phyloP scores from a whole-genome alignment of 768 basidiomycete species.

The Mycena filopes region DNA sequence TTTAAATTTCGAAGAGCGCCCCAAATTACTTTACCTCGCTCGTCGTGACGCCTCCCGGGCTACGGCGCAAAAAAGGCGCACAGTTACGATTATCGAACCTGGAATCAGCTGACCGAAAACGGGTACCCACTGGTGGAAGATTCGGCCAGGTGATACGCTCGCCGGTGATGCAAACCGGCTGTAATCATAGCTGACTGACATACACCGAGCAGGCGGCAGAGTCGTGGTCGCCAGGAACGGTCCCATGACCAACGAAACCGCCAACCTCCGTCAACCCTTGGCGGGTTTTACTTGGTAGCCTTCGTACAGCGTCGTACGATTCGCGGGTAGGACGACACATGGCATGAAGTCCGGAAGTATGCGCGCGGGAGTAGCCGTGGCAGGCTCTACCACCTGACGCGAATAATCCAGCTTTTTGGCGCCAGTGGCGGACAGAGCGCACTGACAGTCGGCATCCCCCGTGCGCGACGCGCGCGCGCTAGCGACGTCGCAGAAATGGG shows the following conservation, averaged over 20 bases:
- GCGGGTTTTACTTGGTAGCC: neutral
- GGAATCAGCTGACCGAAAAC: constrained; percentile 19
- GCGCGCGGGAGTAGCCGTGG: constrained; percentile 16
- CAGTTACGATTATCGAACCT: neutral
- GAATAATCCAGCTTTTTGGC: neutral
- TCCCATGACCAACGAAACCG: constrained; percentile 9
- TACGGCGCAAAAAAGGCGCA: neutral
- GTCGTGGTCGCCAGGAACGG: constrained; percentile 1
- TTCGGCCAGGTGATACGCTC: neutral
- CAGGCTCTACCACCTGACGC: constrained; percentile 15
- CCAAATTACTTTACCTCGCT: neutral
- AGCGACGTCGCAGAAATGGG: neutral
- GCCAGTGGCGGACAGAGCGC: neutral
- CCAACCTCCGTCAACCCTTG: no score
- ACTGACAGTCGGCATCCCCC: constrained; percentile 10
- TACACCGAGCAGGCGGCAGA: neutral
- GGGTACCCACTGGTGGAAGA: neutral
- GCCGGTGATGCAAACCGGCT: constrained; percentile 9
- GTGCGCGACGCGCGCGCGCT: neutral
- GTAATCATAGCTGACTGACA: neutral
- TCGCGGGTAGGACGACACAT: neutral
- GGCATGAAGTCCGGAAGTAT: neutral
- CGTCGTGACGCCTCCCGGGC: neutral
- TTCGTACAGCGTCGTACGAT: constrained; percentile 12
- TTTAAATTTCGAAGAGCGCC: neutral